Conservation (phyloP, 768 basidiomycete species). For the Amanita thiersii region DNA sequence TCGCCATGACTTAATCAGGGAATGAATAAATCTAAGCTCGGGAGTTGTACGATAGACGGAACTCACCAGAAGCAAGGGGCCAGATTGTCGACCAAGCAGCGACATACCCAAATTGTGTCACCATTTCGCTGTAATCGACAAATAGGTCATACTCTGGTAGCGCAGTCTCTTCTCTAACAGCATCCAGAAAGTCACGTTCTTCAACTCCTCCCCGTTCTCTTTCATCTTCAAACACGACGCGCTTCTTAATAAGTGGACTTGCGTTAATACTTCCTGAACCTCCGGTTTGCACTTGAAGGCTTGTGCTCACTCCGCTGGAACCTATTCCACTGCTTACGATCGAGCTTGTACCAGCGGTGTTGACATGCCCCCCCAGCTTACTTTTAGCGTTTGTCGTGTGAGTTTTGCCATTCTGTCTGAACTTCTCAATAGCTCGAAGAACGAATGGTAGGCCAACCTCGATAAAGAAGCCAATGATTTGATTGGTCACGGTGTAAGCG, state of each 20-base stretch:
- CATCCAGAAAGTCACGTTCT: slow-evolving; percentile 75
- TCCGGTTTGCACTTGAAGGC: slow-evolving; percentile 14
- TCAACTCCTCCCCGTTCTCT: slow-evolving; percentile 44
- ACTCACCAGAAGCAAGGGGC: slow-evolving; percentile 77
- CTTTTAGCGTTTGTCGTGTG: slow-evolving; percentile 13
- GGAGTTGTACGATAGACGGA: slow-evolving; percentile 3
- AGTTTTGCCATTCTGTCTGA: slow-evolving; percentile 35
- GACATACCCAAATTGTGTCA: slow-evolving; percentile 90
- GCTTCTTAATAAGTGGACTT: slow-evolving; percentile 41
- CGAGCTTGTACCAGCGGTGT: slow-evolving; percentile 7
- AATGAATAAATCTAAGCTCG: no score
- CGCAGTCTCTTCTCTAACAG: slow-evolving; percentile 67
- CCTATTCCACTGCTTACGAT: slow-evolving; percentile 1
- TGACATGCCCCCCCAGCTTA: background rate
- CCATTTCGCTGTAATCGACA: slow-evolving; percentile 94
- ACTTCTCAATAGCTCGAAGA: slow-evolving; percentile 45
- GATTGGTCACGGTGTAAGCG: slow-evolving; percentile 86
- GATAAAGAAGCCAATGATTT: slow-evolving; percentile 66
- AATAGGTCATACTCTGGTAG: slow-evolving; percentile 79
- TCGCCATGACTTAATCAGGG: slow-evolving; percentile 51
- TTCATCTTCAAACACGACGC: slow-evolving; percentile 69
- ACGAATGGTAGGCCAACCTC: slow-evolving; percentile 82
- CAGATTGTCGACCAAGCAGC: slow-evolving; percentile 90
- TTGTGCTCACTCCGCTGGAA: background rate
- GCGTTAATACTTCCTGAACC: background rate